These are phyloP conservation scores for Salix suchowensis DNA, from an alignment of 345 rosid species.

Conservation along the genomic window DNA sequence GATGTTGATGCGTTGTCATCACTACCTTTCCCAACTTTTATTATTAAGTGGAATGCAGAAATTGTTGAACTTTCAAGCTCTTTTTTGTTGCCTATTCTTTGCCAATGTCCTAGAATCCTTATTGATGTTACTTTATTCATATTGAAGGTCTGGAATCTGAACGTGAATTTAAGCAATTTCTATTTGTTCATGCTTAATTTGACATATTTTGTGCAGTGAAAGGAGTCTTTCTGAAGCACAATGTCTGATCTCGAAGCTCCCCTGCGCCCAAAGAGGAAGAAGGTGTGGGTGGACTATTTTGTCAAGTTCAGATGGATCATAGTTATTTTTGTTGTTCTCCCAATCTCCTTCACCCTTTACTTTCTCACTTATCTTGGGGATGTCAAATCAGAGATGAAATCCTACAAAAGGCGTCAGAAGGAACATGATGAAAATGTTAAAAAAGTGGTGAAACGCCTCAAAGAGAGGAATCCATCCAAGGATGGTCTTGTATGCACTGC, in stretches of 20 bases:
- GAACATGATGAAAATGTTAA: conserved; percentile 87
- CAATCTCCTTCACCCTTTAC: conserved; percentile 70
- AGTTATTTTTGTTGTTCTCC: conserved; percentile 89
- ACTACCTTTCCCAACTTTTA: neutral
- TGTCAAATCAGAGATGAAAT: conserved; percentile 79
- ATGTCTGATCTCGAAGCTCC: conserved; percentile 88
- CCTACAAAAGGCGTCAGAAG: conserved; percentile 75
- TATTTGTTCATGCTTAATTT: neutral
- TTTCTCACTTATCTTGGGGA: conserved; percentile 93
- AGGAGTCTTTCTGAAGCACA: conserved; percentile 12
- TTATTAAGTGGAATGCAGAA: neutral
- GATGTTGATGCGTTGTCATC: neutral
- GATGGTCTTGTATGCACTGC: conserved; percentile 99
- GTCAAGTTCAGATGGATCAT: conserved; percentile 86
- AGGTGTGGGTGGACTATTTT: conserved; percentile 74
- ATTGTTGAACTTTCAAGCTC: neutral
- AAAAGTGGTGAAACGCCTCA: conserved; percentile 82
- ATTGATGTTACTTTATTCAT: neutral
- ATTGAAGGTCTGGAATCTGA: neutral
- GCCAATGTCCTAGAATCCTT: neutral
- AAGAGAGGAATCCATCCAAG: conserved; percentile 68
- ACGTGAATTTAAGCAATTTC: neutral
- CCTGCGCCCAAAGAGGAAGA: conserved; percentile 86
- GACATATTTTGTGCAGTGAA: conserved; percentile 20
- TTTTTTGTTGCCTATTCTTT: neutral